Evolutionary conservation across 345 rosid species (phyloP), one percentile per base, ranked within the genome.

Genomic region (Dipteronia sinensis): DNA sequence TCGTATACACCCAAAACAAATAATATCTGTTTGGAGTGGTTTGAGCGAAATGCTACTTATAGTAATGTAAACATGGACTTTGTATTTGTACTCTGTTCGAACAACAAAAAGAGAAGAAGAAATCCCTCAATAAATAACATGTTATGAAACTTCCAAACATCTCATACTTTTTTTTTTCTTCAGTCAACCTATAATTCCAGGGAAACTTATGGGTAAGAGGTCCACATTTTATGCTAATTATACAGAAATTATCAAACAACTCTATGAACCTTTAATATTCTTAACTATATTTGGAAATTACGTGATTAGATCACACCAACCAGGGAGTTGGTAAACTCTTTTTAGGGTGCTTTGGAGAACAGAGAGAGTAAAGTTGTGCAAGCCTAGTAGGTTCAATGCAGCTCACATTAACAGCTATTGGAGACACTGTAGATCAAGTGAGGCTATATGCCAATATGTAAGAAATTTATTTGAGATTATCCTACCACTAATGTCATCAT

Each of bases 151-250:
- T 56, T 23, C 22, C 17, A 12, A 40, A 16, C 51, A 22, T 78
- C 27, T n/a, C 34, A 15, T 25, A 16, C 17, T 27, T 29, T 40
- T 1, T 10, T 22, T 6, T 42, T 58, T 2, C 53, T 49, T 49
- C 17, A 13, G 53, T 11, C 40, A 22, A 9, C 53, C 19, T 22
- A 6, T 25, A 10, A 62, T 63, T 62, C 46, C 9, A 25, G 0
- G 58, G 34, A 5, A 8, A n/a, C 2, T 51, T 51, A 34, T 15
- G 12, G 29, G 58, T 40, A 7, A 49, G 23, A 27, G 62, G 76
- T 53, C 72, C 22, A 17, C 12, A 38, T 9, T 71, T 38, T 19
- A 71, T 29, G 81, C 65, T 72, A 40, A 38, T 72, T 29, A 34
- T 3, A 46, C 42, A 64, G 55, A 27, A 67, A 22, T 53, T 51